Conservation (phyloP, 441 rosid species). For the Cnidoscolus chayamansa region DNA sequence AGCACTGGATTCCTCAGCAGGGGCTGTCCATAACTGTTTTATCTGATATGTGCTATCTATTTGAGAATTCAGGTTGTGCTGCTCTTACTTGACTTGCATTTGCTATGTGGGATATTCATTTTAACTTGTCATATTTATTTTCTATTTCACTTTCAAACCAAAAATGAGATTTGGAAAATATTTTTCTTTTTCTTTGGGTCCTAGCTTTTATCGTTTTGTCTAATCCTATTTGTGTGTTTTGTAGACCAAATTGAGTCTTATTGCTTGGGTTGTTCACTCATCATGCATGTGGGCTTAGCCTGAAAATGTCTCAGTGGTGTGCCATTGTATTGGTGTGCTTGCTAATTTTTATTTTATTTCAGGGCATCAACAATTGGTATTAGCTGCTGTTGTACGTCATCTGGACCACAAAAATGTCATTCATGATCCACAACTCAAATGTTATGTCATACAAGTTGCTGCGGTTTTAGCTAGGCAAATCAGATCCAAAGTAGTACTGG, state of each 20-base stretch:
- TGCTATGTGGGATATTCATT: too few relatives aligned
- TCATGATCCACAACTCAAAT: conserved; percentile 75
- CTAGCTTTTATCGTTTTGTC: too few relatives aligned
- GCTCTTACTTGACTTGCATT: too few relatives aligned
- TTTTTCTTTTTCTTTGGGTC: too few relatives aligned
- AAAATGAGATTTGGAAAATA: too few relatives aligned
- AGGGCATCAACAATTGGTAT: conserved; percentile 80
- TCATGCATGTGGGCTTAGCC: background rate
- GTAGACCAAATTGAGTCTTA: too few relatives aligned
- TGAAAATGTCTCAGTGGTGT: background rate
- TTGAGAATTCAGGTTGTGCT: conserved; percentile 59
- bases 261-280: background rate
- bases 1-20: conserved; percentile 71
- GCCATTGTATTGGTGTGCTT: conserved; percentile 5
- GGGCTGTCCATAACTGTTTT: conserved; percentile 77
- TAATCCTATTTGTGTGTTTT: too few relatives aligned
- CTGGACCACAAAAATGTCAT: conserved; percentile 85
- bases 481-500: conserved; percentile 57
- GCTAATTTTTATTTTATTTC: conserved; percentile 29
- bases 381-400: conserved; percentile 79
- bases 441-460: conserved; percentile 66
- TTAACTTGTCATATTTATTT: too few relatives aligned
- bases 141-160: too few relatives aligned
- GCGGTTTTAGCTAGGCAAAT: conserved; percentile 75
- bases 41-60: conserved; percentile 71